Evolutionary conservation across 2,329 filamentous ascomycete genomes (phyloP).

Genomic region (Hymenoscyphus scutula): DNA sequence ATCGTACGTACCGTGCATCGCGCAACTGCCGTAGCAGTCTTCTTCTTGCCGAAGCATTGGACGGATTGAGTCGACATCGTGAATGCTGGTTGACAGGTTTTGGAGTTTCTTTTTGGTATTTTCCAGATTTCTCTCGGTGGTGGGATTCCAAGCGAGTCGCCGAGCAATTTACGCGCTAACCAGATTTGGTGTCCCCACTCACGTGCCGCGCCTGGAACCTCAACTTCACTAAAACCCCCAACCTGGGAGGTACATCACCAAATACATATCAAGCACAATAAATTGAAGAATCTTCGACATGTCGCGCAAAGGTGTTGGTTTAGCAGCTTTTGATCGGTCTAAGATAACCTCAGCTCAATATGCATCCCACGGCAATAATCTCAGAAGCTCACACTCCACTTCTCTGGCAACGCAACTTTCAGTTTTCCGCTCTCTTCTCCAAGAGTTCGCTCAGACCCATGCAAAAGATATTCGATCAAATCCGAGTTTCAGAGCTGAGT

Average conservation of each 20-base stretch:
- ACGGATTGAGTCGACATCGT: constrained; percentile 69
- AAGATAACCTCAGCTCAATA: constrained; percentile 85
- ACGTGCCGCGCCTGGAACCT: background rate
- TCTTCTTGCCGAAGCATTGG: constrained; percentile 99
- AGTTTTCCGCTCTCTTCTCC: constrained; percentile 91
- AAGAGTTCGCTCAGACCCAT: constrained; percentile 94
- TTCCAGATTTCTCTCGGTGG: background rate
- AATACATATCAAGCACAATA: background rate
- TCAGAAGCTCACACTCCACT: constrained; percentile 80
- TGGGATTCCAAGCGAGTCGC: constrained; percentile 4
- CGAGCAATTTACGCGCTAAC: constrained; percentile 2
- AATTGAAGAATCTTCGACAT: constrained; percentile 38
- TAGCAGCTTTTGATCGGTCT: constrained; percentile 84
- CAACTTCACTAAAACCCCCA: background rate
- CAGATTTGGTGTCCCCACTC: constrained; percentile 7
- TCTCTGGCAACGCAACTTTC: constrained; percentile 90
- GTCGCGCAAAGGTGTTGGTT: constrained; percentile 81
- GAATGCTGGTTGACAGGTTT: constrained; percentile 5
- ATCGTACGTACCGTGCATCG: constrained; percentile 67
- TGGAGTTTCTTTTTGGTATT: background rate
- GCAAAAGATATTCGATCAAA: constrained; percentile 94
- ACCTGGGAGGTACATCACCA: too few species aligned
- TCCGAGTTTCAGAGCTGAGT: constrained; percentile 91
- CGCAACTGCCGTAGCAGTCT: constrained; percentile 71
- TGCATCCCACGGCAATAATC: constrained; percentile 80